Conservation (phyloP, 306 rosid species). For the Hippophae rhamnoides region DNA sequence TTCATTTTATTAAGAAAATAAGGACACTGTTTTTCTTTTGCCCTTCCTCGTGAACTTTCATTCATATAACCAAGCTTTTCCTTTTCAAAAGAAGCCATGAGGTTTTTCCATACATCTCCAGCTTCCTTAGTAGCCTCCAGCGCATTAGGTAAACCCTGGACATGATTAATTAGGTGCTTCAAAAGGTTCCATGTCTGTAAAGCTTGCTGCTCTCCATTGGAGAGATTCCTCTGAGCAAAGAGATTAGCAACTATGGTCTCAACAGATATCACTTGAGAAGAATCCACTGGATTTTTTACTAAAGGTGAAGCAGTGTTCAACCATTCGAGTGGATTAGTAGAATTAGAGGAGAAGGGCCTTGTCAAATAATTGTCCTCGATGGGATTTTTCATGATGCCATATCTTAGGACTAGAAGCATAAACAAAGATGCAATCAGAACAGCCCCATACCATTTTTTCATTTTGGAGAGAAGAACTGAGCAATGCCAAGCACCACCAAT, state of each 20-base stretch:
- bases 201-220: neutral
- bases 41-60: neutral
- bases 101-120: neutral
- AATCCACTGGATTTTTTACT: neutral
- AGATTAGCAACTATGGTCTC: neutral
- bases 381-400: slow-evolving; percentile 58
- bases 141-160: neutral
- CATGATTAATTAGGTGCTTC: neutral
- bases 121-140: neutral
- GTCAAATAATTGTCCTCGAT: slow-evolving; percentile 42
- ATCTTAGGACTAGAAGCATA: slow-evolving; percentile 69
- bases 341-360: slow-evolving; percentile 33
- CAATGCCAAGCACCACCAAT: slow-evolving; percentile 16
- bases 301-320: slow-evolving; percentile 24
- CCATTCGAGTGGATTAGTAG: slow-evolving; percentile 78
- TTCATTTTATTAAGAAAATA: neutral
- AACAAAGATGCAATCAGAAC: slow-evolving; percentile 50
- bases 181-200: neutral
- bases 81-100: neutral
- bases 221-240: neutral
- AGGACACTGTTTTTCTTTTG: neutral
- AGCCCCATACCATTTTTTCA: slow-evolving; percentile 82
- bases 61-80: neutral
- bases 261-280: neutral
- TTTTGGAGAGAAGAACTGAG: slow-evolving; percentile 30